Conservation (phyloP, 148 eudicot species). For the Polygonum maritimum region DNA sequence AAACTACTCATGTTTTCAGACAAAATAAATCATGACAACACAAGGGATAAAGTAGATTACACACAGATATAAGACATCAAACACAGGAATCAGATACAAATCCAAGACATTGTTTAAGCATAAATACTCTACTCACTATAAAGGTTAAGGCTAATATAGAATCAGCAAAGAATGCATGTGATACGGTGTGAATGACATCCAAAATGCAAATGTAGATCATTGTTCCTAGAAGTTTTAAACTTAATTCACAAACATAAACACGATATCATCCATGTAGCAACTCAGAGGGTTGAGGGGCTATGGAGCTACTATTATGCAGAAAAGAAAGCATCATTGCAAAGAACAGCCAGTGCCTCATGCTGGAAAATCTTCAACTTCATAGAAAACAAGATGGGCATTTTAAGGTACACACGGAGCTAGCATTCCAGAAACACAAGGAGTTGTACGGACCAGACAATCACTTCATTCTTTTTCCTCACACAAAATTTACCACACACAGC, state of each 20-base stretch:
- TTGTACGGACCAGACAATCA: not conserved
- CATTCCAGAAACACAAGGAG: not conserved
- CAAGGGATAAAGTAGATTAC: not conserved
- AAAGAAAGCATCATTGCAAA: not conserved
- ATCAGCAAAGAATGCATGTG: not conserved
- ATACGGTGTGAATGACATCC: not conserved
- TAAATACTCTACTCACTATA: not conserved
- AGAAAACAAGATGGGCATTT: not conserved
- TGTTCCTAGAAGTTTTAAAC: not conserved
- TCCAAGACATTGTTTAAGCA: not conserved
- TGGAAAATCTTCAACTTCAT: not conserved
- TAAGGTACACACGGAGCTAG: not conserved
- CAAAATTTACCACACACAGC: too few species aligned
- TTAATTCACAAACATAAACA: not conserved
- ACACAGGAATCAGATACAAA: not conserved
- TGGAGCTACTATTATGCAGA: not conserved
- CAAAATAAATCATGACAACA: not conserved
- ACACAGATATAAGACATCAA: not conserved
- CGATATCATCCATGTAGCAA: not conserved
- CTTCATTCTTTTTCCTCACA: not conserved
- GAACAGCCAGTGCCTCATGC: not conserved
- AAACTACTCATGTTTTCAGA: not conserved
- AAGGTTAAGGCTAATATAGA: not conserved
- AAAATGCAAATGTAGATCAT: not conserved
- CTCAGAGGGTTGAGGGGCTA: not conserved